phyloP scores from a whole-genome alignment of 305 asterid species.

The Ajuga reptans region DNA sequence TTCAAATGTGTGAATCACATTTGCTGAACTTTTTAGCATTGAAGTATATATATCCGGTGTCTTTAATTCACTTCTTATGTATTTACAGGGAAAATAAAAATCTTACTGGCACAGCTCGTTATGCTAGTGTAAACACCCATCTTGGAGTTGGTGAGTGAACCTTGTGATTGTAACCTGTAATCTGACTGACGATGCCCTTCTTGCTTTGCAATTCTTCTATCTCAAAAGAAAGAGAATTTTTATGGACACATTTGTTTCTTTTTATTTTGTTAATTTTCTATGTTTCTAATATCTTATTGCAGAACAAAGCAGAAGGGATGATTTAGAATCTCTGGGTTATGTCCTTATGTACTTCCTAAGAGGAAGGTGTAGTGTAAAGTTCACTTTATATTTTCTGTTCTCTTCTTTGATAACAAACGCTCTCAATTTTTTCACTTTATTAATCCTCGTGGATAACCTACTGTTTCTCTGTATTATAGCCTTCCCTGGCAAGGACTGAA shows the following conservation, averaged over 20 bases:
- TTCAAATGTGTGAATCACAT: neutral
- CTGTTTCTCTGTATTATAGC: slow-evolving; percentile 28
- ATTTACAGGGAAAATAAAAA: slow-evolving; percentile 75
- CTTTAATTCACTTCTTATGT: neutral
- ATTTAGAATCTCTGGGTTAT: slow-evolving; percentile 79
- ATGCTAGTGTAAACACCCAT: slow-evolving; percentile 87
- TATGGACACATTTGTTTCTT: neutral
- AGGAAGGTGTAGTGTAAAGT: slow-evolving; percentile 52
- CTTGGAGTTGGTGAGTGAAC: slow-evolving; percentile 72
- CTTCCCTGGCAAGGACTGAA: slow-evolving; percentile 97
- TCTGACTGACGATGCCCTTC: neutral
- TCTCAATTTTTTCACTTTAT: neutral
- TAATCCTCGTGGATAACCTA: slow-evolving; percentile 4
- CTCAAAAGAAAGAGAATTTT: neutral
- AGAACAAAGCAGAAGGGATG: slow-evolving; percentile 97
- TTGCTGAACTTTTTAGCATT: neutral
- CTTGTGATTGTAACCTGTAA: neutral
- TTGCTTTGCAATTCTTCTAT: neutral
- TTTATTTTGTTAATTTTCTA: neutral
- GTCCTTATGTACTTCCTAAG: slow-evolving; percentile 86
- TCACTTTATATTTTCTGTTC: slow-evolving; percentile 10
- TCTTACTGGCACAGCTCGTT: slow-evolving; percentile 89
- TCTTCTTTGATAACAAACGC: neutral
- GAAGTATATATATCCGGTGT: neutral
- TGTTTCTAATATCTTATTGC: slow-evolving; percentile 20